Conservation (phyloP, 257 asterid genomes). For the Asclepias syriaca region DNA sequence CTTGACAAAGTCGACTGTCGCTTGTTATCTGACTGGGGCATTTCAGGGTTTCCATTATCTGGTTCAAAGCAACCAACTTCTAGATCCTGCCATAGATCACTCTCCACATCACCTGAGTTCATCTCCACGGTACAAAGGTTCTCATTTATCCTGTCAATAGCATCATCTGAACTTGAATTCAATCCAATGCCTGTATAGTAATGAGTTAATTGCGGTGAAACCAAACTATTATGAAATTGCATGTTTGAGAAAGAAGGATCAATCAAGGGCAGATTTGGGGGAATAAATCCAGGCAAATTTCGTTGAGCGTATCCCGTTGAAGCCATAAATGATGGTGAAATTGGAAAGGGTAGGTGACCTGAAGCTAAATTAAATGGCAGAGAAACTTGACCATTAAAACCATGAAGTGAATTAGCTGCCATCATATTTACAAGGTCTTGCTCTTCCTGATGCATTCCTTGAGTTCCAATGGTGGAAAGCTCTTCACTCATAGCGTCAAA, state of each 20-base stretch:
- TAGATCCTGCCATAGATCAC: constrained; percentile 56
- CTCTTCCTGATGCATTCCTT: constrained; percentile 66
- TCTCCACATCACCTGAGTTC: constrained; percentile 50
- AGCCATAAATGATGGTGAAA: constrained; percentile 71
- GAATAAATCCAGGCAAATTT: constrained; percentile 61
- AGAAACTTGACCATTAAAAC: constrained; percentile 61
- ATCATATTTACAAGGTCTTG: constrained; percentile 79
- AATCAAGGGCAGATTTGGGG: constrained; percentile 30
- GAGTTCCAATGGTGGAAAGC: constrained; percentile 48
- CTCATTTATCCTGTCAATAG: constrained; percentile 50
- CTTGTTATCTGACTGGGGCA: constrained; percentile 43
- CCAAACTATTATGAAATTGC: constrained; percentile 64
- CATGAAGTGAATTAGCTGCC: constrained; percentile 81
- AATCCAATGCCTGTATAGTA: constrained; percentile 53
- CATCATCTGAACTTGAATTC: constrained; percentile 44
- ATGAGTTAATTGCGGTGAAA: constrained; percentile 55
- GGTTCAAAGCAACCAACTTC: constrained; percentile 48
- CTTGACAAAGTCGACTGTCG: constrained; percentile 36
- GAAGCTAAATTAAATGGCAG: constrained; percentile 61
- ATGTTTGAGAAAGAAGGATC: constrained; percentile 43
- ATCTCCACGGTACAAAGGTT: constrained; percentile 46
- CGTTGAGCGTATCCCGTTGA: constrained; percentile 71
- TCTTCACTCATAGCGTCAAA: constrained; percentile 50
- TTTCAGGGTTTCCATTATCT: constrained; percentile 43
- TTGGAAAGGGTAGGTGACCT: constrained; percentile 62